Evolutionary conservation across 352 stramenopile genomes (phyloP).

Genomic region (Globisporangium nodosum): DNA sequence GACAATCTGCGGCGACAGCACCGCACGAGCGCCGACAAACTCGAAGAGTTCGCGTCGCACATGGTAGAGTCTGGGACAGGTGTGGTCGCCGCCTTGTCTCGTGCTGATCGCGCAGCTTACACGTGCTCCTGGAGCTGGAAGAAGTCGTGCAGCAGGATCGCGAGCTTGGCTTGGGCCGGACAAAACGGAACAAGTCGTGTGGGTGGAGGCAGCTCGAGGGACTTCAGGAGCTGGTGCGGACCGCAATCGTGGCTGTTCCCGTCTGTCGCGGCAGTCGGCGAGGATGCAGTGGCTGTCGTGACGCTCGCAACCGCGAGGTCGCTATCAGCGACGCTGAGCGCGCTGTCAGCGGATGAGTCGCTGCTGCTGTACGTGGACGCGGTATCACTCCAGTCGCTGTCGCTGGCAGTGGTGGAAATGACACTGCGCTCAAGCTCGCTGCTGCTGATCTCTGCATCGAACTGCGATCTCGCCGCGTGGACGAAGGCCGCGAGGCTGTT

Average conservation of each 20-base stretch:
- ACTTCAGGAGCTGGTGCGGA: background rate
- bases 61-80: background rate
- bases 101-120: background rate
- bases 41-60: background rate
- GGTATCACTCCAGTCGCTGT: no score
- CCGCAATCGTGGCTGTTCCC: background rate
- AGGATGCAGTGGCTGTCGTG: no score
- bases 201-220: background rate
- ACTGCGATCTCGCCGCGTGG: background rate
- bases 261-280: background rate
- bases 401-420: no score
- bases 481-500: background rate
- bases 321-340: no score
- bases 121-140: background rate
- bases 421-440: no score
- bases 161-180: background rate
- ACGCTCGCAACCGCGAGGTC: no score
- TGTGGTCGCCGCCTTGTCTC: background rate
- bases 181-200: background rate
- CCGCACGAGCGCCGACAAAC: background rate
- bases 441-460: background rate
- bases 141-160: slow-evolving; percentile 6
- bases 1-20: background rate
- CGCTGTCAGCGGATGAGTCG: no score
- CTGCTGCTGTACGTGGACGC: no score